phyloP scores from a whole-genome alignment of 2,329 filamentous ascomycete species.

The Colletotrichum noveboracense region DNA sequence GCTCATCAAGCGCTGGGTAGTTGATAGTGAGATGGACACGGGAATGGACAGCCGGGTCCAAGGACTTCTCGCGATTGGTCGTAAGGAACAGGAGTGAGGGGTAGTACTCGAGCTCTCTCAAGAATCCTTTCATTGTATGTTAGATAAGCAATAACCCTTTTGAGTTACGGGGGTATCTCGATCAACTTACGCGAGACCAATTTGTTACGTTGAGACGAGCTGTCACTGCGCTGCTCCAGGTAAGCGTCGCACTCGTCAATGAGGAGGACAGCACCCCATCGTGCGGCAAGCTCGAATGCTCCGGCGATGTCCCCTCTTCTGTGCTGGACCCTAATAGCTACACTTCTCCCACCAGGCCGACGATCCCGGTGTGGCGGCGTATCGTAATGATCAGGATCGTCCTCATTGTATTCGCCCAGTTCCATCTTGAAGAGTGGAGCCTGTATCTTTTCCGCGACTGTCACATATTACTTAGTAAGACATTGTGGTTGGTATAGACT shows the following conservation, averaged over 20 bases:
- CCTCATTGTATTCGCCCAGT: conserved; percentile 68
- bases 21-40: conserved; percentile 51
- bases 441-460: conserved; percentile 41
- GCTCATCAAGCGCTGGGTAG: conserved; percentile 30
- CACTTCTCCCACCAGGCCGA: not conserved
- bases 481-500: not conserved
- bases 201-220: conserved; percentile 8
- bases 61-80: conserved; percentile 71
- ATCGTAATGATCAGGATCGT: conserved; percentile 41
- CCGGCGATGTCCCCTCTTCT: conserved; percentile 33
- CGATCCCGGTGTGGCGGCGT: not conserved
- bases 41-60: conserved; percentile 54
- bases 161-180: not conserved
- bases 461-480: not conserved
- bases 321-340: not conserved
- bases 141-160: not conserved
- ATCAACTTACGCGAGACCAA: conserved; percentile 7
- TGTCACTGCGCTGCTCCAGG: conserved; percentile 74
- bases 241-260: conserved; percentile 88
- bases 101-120: conserved; percentile 88
- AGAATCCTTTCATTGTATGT: conserved; percentile 52
- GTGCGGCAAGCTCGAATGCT: conserved; percentile 47
- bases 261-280: conserved; percentile 83
- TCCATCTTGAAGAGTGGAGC: conserved; percentile 44
- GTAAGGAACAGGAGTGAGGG: conserved; percentile 90